These are phyloP conservation scores for Hygrocybe punicea DNA, from an alignment of 768 basidiomycete genomes.

Conservation along the genomic window DNA sequence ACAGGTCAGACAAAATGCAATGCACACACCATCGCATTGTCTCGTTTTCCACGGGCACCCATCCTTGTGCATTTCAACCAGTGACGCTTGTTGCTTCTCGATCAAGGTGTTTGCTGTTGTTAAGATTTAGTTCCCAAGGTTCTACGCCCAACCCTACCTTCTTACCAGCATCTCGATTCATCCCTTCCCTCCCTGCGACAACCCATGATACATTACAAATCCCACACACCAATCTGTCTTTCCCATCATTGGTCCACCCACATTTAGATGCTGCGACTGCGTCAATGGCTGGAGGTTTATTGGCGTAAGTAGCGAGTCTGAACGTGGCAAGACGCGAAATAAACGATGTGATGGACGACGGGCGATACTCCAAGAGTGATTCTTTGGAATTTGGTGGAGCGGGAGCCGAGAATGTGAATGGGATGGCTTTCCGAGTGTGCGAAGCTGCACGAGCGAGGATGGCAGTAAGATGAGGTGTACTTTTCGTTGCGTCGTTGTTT, in stretches of 20 bases:
- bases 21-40: constrained; percentile 70
- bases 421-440: constrained; percentile 49
- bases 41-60: constrained; percentile 81
- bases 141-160: constrained; percentile 27
- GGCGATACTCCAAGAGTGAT: constrained; percentile 58
- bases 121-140: constrained; percentile 12
- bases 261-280: constrained; percentile 79
- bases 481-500: constrained; percentile 39
- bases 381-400: constrained; percentile 25
- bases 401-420: constrained; percentile 41
- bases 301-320: constrained; percentile 75
- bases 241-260: constrained; percentile 82
- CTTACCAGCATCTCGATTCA: constrained; percentile 76
- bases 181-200: constrained; percentile 62
- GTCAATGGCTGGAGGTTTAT: constrained; percentile 70
- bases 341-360: constrained; percentile 73
- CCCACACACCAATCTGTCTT: constrained; percentile 72
- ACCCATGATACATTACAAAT: constrained; percentile 74
- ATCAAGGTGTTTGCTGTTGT: constrained; percentile 60
- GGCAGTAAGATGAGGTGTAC: constrained; percentile 65
- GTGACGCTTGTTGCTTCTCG: constrained; percentile 64
- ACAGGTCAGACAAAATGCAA: background rate
- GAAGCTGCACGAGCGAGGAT: constrained; percentile 66
- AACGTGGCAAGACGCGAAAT: constrained; percentile 71
- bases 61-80: constrained; percentile 71